A percentile compares a stretch with the other conserved stretches of the same genome.
phyloP scores from a whole-genome alignment of 257 asterid species.

The Solanum megistacrolobum region DNA sequence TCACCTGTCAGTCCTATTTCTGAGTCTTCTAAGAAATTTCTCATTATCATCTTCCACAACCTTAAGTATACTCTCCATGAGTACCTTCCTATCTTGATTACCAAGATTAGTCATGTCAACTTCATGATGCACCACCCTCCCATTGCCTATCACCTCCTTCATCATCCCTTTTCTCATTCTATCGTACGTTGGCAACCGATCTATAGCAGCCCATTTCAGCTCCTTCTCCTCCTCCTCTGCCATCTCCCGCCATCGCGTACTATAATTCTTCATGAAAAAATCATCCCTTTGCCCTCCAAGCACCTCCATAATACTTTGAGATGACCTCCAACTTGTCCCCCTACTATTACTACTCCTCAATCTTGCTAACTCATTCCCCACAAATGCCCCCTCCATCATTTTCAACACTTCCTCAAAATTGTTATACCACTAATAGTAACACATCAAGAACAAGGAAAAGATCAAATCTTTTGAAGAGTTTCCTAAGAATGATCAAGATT shows the following conservation, averaged over 20 bases:
- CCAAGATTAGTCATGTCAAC: constrained; percentile 54
- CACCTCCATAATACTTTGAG: constrained; percentile 53
- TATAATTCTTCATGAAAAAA: constrained; percentile 38
- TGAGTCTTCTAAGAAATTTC: constrained; percentile 45
- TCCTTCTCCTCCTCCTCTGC: constrained; percentile 64
- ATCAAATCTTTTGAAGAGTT: neutral
- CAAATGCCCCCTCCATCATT: constrained; percentile 40
- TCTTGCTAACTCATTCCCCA: constrained; percentile 45
- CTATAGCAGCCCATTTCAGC: constrained; percentile 87
- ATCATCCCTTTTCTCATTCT: constrained; percentile 66
- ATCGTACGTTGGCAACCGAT: constrained; percentile 70
- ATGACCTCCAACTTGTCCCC: constrained; percentile 19
- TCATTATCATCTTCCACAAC: constrained; percentile 72
- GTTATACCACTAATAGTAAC: neutral
- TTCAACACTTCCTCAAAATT: constrained; percentile 9
- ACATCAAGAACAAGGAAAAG: neutral
- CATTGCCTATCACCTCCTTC: constrained; percentile 47
- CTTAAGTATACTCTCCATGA: constrained; percentile 60
- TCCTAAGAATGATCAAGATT: neutral
- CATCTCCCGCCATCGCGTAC: constrained; percentile 42
- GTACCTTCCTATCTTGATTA: constrained; percentile 46
- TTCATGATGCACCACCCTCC: constrained; percentile 34
- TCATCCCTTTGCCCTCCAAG: constrained; percentile 50
- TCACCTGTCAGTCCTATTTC: constrained; percentile 71
- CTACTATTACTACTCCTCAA: constrained; percentile 31